These are phyloP conservation scores for Ogataea kodamae DNA, from an alignment of 805 yeast genomes.

Conservation along the genomic window DNA sequence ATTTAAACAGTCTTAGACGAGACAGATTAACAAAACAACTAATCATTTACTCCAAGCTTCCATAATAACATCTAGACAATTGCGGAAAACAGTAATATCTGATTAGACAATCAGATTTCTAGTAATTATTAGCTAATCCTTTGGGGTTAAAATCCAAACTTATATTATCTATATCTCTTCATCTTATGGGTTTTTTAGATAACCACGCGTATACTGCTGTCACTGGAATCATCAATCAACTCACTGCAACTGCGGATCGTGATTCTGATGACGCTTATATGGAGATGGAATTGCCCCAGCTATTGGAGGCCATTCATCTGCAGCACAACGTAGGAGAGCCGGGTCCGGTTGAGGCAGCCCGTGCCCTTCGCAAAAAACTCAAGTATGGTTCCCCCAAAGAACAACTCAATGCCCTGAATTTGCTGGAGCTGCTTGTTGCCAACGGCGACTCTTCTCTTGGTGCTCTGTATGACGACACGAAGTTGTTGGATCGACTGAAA, in stretches of 20 bases:
- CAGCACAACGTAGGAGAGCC: slow-evolving; percentile 29
- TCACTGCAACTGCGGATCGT: slow-evolving; percentile 41
- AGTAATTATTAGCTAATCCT: no score
- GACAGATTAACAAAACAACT: no score
- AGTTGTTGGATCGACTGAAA: slow-evolving; percentile 60
- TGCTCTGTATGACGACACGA: slow-evolving; percentile 62
- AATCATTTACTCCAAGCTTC: no score
- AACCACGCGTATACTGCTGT: slow-evolving; percentile 70
- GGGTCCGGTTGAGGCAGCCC: slow-evolving; percentile 75
- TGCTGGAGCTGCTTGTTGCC: slow-evolving; percentile 57
- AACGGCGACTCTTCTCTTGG: slow-evolving; percentile 45
- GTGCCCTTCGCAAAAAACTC: slow-evolving; percentile 83
- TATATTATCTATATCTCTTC: no score
- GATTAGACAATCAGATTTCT: no score
- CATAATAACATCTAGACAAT: neutral
- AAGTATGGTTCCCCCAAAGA: slow-evolving; percentile 74
- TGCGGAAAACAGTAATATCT: neutral
- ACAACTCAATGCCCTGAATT: slow-evolving; percentile 60
- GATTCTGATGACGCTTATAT: slow-evolving; percentile 39
- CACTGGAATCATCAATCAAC: slow-evolving; percentile 57
- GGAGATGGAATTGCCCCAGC: slow-evolving; percentile 48
- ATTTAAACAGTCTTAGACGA: no score
- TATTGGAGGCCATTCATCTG: slow-evolving; percentile 49
- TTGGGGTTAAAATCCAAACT: no score
- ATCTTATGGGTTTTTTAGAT: slow-evolving; percentile 50